Evolutionary conservation across 805 yeast species (phyloP).

Genomic region (Kodamaea jinghongensis): DNA sequence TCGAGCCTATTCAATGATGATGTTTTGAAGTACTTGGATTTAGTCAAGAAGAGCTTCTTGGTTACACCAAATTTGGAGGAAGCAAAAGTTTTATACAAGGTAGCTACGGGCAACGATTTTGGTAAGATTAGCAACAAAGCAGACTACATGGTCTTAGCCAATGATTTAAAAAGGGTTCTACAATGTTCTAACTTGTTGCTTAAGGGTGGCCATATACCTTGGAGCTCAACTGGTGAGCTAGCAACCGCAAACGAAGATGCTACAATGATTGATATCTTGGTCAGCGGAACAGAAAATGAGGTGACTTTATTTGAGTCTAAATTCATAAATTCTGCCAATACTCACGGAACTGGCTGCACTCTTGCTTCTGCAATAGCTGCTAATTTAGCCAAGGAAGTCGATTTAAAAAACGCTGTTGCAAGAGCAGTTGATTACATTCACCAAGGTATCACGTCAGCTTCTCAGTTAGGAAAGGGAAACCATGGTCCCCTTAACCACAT

Average conservation of each 20-base stretch:
- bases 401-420: conserved; percentile 49
- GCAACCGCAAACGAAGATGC: conserved; percentile 12
- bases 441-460: conserved; percentile 51
- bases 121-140: conserved; percentile 26
- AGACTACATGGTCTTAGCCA: conserved; percentile 28
- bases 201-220: conserved; percentile 79
- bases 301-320: conserved; percentile 47
- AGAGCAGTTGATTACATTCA: conserved; percentile 65
- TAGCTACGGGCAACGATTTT: conserved; percentile 22
- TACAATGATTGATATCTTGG: conserved; percentile 50
- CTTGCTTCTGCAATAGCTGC: conserved; percentile 79
- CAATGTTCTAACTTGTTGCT: conserved; percentile 56
- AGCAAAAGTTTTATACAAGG: conserved; percentile 43
- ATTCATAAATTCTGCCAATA: conserved; percentile 46
- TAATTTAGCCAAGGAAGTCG: conserved; percentile 56
- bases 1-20: conserved; percentile 49
- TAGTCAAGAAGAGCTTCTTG: conserved; percentile 54
- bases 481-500: conserved; percentile 75
- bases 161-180: conserved; percentile 21
- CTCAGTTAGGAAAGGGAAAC: conserved; percentile 48
- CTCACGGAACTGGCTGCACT: conserved; percentile 93
- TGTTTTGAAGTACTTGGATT: conserved; percentile 36
- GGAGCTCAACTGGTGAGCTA: conserved; percentile 19
- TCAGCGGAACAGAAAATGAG: conserved; percentile 35
- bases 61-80: conserved; percentile 78